Base-by-base conservation (phyloP, 179 eudicot genomes). In the Kewa caespitosa region DNA sequence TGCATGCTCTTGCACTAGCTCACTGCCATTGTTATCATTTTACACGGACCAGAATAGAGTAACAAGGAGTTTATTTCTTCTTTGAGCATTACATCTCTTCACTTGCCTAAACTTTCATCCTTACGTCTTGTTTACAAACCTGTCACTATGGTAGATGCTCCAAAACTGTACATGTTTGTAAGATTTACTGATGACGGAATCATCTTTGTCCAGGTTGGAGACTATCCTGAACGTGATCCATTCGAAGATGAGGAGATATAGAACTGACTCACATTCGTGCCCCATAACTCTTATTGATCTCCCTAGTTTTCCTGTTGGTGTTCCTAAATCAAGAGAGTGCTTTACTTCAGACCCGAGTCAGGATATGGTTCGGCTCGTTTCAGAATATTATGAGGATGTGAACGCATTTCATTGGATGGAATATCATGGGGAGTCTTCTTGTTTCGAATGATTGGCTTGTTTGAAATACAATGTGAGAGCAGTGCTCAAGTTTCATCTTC, bases 191-290 rank as follows among this genome's bases (percentile, higher is more conserved):
- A 52, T 33, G 71, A 69, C 20, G 54, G 10, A 31, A 5, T 12
- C 31, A 33, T 59, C 13, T 23, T 65, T 74, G 71, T 78, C 30
- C 88, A 94, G 98, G 96, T 92, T 70, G 97, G 98, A 23, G 90
- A 92, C 81, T 94, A 80, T 67, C 96, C 96, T 50, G 97, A 94
- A 79, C 86, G 86, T 69, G 98, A 94, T 78, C 94, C 87, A 28
- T 93, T 91, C 25, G 96, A 92, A 79, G 97, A 93, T 10, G 97
- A 92, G 50, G 94, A 93, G 80, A 88, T 92, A 62, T 92, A 85
- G 80, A 48, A 39, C 2, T 7, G 6, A 20, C 37, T 20, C 12
- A n/a, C 12, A 2, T 48, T 63, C 42, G 36, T 32, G 23, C 25
- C 15, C 23, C 50, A 52, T 25, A 25, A 57, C 9, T 25, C 32